Evolutionary conservation across 1,139 yeast genomes (phyloP), one percentile per base, ranked within the genome.

Genomic region (Hanseniaspora gamundiae): DNA sequence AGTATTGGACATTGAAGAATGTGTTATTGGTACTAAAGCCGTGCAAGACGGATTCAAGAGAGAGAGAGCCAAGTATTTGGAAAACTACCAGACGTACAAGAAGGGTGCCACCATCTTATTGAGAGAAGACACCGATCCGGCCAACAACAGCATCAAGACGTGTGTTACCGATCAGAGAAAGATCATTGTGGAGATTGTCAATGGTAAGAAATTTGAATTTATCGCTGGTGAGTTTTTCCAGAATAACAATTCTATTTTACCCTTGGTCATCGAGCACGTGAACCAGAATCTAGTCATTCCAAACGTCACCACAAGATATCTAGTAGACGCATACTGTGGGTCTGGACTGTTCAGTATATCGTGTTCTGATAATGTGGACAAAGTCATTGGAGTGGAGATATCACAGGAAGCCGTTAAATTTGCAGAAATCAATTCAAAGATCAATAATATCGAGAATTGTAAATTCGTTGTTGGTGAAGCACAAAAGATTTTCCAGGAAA

Each of bases 271-370:
- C 1, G 67, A 69, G 40, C 87, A 86, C 57, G 98, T 91, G 17
- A 84, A 85, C 56, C 20, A 31, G 4, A 36, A 40, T 3, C 64
- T 86, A 43, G 65, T 65, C 39, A 69, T 78, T 36, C 67, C 74
- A 2, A 60, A 61, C 26, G 74, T 75, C 13, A 70, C 62, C 50
- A 66, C 64, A 55, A 65, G 56, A 59, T 87, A 80, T 60, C 68
- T 91, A 45, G 95, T 91, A 24, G 98, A 91, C 62, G 95, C 98
- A 0, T 91, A 91, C 65, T 91, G 98, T 69, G 98, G 98, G 2
- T 85, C 95, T 2, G 98, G 98, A 0, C 67, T 91, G 42, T 91
- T 91, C 61, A 83, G 94, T 47, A 80, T 91, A 45, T 78, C 95
- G 7, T 82, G 95, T 55, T 80, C 94, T 21, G 65, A 73, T 20